Evolutionary conservation across 1,284 basidiomycete genomes (phyloP).

Genomic region (Malassezia pachydermatis): DNA sequence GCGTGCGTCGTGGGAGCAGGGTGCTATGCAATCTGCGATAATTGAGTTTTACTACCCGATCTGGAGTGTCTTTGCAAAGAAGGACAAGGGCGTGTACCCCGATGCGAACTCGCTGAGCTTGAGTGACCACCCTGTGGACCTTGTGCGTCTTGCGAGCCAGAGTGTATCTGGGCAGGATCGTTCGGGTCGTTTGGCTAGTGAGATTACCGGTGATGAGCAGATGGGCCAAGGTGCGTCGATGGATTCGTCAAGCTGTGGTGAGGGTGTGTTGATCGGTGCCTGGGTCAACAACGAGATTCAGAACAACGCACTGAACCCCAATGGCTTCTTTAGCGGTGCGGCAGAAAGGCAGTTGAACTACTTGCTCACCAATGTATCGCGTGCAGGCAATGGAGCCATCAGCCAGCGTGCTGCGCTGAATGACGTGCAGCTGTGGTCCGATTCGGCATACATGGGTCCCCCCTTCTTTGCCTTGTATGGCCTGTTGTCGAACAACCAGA

Average conservation of each 20-base stretch:
- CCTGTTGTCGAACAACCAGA: slow-evolving; percentile 58
- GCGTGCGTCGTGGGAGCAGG: slow-evolving; percentile 44
- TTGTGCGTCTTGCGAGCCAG: slow-evolving; percentile 31
- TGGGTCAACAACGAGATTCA: slow-evolving; percentile 34
- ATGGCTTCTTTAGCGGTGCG: slow-evolving; percentile 56
- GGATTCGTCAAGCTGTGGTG: slow-evolving; percentile 35
- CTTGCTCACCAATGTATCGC: slow-evolving; percentile 59
- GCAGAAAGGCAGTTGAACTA: slow-evolving; percentile 64
- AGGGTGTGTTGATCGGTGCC: slow-evolving; percentile 36
- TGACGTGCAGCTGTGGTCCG: slow-evolving; percentile 37
- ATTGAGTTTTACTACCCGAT: slow-evolving; percentile 33
- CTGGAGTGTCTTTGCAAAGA: slow-evolving; percentile 29
- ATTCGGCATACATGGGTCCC: slow-evolving; percentile 69
- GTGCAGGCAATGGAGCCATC: slow-evolving; percentile 46
- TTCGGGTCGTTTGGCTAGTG: slow-evolving; percentile 31
- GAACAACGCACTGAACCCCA: slow-evolving; percentile 17
- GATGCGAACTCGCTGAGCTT: background rate
- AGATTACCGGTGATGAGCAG: slow-evolving; percentile 40
- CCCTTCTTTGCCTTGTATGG: slow-evolving; percentile 87
- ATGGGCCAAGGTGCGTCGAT: slow-evolving; percentile 27
- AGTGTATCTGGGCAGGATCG: slow-evolving; percentile 29
- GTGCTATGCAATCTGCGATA: slow-evolving; percentile 35
- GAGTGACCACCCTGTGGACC: slow-evolving; percentile 16
- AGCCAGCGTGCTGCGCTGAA: slow-evolving; percentile 32
- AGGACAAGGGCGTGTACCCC: slow-evolving; percentile 2